Percentiles rank a stretch among this genome's conserved stretches.
These are phyloP conservation scores for Heimioporus retisporus DNA, from an alignment of 1,284 basidiomycete species.

Conservation along the genomic window DNA sequence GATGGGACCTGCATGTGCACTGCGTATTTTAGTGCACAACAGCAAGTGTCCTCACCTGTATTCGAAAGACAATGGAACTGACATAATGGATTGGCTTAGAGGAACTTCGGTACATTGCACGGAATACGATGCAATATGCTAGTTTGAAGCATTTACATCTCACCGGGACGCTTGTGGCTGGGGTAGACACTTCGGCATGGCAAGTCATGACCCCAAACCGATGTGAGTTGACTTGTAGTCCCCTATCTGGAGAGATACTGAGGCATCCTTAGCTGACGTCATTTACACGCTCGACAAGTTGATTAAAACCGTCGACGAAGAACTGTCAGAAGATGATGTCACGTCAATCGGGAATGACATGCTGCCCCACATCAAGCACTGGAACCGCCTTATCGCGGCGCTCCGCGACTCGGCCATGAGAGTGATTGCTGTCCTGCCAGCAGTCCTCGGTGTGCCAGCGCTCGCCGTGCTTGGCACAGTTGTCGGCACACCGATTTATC, in stretches of 20 bases:
- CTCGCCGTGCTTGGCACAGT: too few relatives aligned
- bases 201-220: conserved; percentile 27
- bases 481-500: too few relatives aligned
- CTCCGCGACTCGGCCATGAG: too few relatives aligned
- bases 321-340: background rate
- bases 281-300: background rate
- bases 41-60: conserved; percentile 9
- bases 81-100: background rate
- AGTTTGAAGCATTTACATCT: conserved; percentile 27
- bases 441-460: too few relatives aligned
- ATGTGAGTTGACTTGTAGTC: conserved; percentile 13
- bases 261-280: background rate
- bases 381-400: too few relatives aligned
- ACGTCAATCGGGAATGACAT: too few relatives aligned
- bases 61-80: background rate
- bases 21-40: conserved; percentile 27
- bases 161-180: conserved; percentile 23
- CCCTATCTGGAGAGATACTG: background rate
- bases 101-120: background rate
- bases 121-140: conserved; percentile 7
- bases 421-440: too few relatives aligned
- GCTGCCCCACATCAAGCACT: too few relatives aligned
- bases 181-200: conserved; percentile 25
- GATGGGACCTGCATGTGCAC: conserved; percentile 35
- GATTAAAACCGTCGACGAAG: background rate